Evolutionary conservation across 2,329 filamentous ascomycete genomes (phyloP), one percentile per base, ranked within the genome.

Genomic region (Echinosphaeria canescens): DNA sequence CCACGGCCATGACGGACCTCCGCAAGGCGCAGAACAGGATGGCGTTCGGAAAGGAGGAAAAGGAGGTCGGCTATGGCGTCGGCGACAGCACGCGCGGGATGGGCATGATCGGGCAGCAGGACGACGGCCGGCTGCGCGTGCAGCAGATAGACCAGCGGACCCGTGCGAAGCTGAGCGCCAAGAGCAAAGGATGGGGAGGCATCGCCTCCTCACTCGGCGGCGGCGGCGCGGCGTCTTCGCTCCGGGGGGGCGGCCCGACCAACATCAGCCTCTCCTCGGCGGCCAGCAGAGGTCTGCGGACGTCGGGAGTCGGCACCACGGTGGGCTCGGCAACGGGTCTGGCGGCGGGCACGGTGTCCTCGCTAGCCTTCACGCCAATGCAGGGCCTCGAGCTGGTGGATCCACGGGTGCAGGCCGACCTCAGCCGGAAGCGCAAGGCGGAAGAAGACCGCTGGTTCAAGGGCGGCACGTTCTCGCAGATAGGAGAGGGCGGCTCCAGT

Each of bases 381-480:
- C 88, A 95, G 43, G 88, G 88, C 2, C 59, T 98, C 22, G 85
- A 98, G 53, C 63, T 98, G 10, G 84, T 95, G 5, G 85, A 95
- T 46, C 88, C 88, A 13, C 92, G 88, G 55, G 68, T 78, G 30
- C 72, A 82, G 38, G 78, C 80, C 6, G 82, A 93, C 53, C 63
- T 91, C 46, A 82, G 65, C 43, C 65, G 81, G 39, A 95, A 95
- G 56, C 61, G 82, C 34, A 90, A 92, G 46, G 84, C 81, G 1
- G 88, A 95, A 35, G 81, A 92, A 44, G 85, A 95, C 44, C 62
- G 81, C 20, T 98, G 82, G 75, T 98, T 98, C 57, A 91, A 88
- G 49, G 79, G 81, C 25, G 88, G 88, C n/a, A 84, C 80, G 0
- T 98, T 98, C 43, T 93, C 88, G 7, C 84, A 93, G 47, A 65